Evolutionary conservation across 2,329 filamentous ascomycete species (phyloP).

Genomic region (Botrytis porri): DNA sequence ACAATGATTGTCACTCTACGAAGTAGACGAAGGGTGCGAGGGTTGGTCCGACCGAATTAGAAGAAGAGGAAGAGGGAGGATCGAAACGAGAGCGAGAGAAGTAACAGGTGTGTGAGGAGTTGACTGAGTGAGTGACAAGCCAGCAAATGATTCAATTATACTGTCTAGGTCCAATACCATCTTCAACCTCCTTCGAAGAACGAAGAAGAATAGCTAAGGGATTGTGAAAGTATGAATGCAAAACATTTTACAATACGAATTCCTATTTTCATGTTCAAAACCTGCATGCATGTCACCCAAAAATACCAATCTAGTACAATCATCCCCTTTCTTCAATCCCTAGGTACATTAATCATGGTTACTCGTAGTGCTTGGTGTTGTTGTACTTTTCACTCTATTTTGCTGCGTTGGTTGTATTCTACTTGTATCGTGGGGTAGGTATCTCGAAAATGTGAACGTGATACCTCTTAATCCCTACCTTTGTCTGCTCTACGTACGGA

Average conservation of each 20-base stretch:
- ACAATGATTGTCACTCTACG: conserved; percentile 9
- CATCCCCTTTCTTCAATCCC: background rate
- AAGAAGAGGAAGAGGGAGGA: background rate
- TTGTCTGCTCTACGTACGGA: background rate
- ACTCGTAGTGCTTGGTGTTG: conserved; percentile 1
- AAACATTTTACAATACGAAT: background rate
- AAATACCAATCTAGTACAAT: too few species aligned
- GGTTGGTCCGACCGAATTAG: conserved; percentile 2
- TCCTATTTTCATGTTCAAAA: too few species aligned
- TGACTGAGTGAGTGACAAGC: background rate
- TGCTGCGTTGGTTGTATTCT: conserved; percentile 19
- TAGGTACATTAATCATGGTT: background rate
- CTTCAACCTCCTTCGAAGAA: background rate
- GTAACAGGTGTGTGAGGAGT: too few species aligned
- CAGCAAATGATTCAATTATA: background rate
- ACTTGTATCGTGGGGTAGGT: conserved; percentile 7
- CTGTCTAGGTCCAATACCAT: background rate
- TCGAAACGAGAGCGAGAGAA: background rate
- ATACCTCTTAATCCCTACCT: conserved; percentile 3
- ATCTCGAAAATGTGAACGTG: conserved; percentile 20
- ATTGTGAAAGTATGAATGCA: background rate
- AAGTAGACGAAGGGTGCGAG: conserved; percentile 2
- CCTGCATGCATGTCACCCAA: background rate
- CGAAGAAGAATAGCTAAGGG: too few species aligned
- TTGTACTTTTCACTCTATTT: conserved; percentile 8